Percentiles rank a stretch among this genome's conserved stretches.
phyloP scores from a whole-genome alignment of 495 filamentous ascomycete genomes.

The Tuber borchii region DNA sequence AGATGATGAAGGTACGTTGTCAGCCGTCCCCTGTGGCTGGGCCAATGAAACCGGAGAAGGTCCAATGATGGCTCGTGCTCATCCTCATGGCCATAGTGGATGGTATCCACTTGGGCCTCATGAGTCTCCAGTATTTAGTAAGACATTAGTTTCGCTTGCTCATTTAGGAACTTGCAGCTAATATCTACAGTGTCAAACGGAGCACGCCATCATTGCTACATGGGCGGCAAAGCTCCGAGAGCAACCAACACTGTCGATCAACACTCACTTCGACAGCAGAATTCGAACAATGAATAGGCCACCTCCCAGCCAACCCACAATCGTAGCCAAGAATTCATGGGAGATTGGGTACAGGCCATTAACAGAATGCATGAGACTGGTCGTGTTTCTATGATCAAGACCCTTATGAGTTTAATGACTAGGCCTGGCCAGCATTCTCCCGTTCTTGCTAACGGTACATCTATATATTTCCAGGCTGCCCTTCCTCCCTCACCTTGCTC shows the following conservation, averaged over 20 bases:
- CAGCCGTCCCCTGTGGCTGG: constrained; percentile 39
- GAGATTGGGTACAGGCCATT: constrained; percentile 55
- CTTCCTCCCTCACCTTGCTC: constrained; percentile 41
- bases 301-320: constrained; percentile 30
- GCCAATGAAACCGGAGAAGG: constrained; percentile 43
- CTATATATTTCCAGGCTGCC: constrained; percentile 54
- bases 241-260: constrained; percentile 30
- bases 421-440: constrained; percentile 42
- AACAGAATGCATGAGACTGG: constrained; percentile 47
- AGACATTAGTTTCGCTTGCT: constrained; percentile 23
- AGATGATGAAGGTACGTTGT: constrained; percentile 61
- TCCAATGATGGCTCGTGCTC: constrained; percentile 43
- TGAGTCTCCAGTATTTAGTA: constrained; percentile 42
- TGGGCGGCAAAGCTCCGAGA: constrained; percentile 31
- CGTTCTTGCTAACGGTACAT: constrained; percentile 47
- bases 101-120: constrained; percentile 45
- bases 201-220: constrained; percentile 32
- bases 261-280: constrained; percentile 41
- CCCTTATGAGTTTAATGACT: constrained; percentile 52
- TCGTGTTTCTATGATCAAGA: constrained; percentile 53
- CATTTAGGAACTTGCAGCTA: constrained; percentile 26
- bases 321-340: constrained; percentile 43
- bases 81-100: constrained; percentile 48
- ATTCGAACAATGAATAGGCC: constrained; percentile 33
- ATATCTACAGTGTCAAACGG: constrained; percentile 36